These are phyloP conservation scores for Rhizoclosmatium sp. DNA, from an alignment of 192 early-diverging fungal genomes.

Conservation along the genomic window DNA sequence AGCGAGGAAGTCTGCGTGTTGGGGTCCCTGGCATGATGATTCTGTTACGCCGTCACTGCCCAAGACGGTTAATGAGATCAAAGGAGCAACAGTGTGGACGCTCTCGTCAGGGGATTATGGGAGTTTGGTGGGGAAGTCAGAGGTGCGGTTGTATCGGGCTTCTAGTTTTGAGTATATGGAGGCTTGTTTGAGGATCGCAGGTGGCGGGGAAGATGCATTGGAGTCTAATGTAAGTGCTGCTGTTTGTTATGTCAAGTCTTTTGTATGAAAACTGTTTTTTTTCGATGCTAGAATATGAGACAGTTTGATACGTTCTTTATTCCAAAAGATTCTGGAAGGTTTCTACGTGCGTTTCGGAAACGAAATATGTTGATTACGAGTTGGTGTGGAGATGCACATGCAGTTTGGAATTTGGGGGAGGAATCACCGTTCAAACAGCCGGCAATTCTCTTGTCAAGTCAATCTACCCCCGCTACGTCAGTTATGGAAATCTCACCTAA, in stretches of 20 bases:
- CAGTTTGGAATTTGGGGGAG: conserved; percentile 16
- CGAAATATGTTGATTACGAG: conserved; percentile 18
- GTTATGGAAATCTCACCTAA: conserved; percentile 21
- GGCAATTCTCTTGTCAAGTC: background rate
- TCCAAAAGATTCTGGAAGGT: conserved; percentile 15
- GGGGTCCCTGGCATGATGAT: conserved; percentile 19
- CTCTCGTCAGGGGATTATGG: background rate
- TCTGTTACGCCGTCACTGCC: background rate
- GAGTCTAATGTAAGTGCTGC: background rate
- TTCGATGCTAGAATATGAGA: conserved; percentile 4
- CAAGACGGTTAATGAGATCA: background rate
- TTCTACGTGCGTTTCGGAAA: conserved; percentile 6
- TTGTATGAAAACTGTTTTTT: background rate
- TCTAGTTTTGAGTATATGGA: background rate
- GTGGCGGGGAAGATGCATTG: background rate
- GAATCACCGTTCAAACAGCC: conserved; percentile 14
- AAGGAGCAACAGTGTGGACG: conserved; percentile 16
- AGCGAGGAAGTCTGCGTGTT: conserved; percentile 9
- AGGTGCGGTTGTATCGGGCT: conserved; percentile 14
- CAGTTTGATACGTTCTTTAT: conserved; percentile 3
- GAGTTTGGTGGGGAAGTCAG: conserved; percentile 15
- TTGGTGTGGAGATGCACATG: conserved; percentile 15
- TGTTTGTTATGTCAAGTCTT: background rate
- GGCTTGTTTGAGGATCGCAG: background rate
- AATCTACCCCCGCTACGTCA: background rate